Base-by-base conservation (phyloP, 768 basidiomycete genomes). In the Termitomyces sp. region DNA sequence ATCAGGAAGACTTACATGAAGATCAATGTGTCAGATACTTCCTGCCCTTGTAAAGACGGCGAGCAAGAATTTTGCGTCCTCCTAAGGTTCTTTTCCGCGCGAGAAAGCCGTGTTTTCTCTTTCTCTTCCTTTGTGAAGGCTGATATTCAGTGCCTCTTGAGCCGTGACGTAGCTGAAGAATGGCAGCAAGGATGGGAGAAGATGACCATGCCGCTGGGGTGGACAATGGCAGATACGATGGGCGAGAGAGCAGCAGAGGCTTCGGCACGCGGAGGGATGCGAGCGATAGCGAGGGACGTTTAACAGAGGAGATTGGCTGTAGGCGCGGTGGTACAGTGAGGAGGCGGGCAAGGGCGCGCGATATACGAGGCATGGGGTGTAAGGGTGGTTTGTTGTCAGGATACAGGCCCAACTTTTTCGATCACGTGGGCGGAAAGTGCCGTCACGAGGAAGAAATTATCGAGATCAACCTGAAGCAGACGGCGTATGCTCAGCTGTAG, bases 61-160 rank as follows among this genome's bases (percentile, higher is more conserved):
- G 80, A 29, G 73, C 80, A 56, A 98, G 77, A 47, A 92, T 83
- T 67, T 83, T 92, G 65, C 88, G 83, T 3, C 94, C 94, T 40
- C 83, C 78, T 29, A 83, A 80, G 9, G 80, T 84, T 66, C 82
- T 81, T 72, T 89, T 86, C 61, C 95, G 77, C 0, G 88, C 83
- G 38, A 98, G 81, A 74, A 96, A 98, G 6, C 96, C 96, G 70
- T 93, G 91, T 71, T 89, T 94, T 67, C 94, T 83, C 79, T 98
- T 98, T 66, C 96, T 79, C 70, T 91, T 92, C 46, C 95, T 83
- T 73, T 96, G 94, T 0, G 91, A 94, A n/a, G 96, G 96, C 72
- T 98, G 96, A 68, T 98, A 98, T 74, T 96, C 93, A n/a, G 86
- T 83, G 48, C 96, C 96, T 48, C 86, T 84, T 34, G 88, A 82